These are phyloP conservation scores for Kwoniella sp. DNA, from an alignment of 768 basidiomycete species.

Conservation along the genomic window DNA sequence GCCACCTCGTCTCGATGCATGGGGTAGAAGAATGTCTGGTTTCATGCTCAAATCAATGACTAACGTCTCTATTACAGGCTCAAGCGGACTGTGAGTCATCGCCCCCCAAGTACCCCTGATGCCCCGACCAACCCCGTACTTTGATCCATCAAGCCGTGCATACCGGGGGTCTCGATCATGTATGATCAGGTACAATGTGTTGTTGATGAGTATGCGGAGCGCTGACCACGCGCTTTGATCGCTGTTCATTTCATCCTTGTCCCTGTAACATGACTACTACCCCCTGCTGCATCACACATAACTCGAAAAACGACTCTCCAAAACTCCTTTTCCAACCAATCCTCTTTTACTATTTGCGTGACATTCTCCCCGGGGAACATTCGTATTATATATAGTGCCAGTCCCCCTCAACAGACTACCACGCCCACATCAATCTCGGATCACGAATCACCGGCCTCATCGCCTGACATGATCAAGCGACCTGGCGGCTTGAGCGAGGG, in stretches of 20 bases:
- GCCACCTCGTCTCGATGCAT: conserved; percentile 1
- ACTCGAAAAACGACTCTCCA: background rate
- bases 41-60: conserved; percentile 23
- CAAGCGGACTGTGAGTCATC: conserved; percentile 26
- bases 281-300: background rate
- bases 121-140: background rate
- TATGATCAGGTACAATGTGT: background rate
- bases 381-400: background rate
- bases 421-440: conserved; percentile 36
- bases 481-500: conserved; percentile 45
- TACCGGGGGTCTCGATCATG: background rate
- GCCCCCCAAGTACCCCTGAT: background rate
- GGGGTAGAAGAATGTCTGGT: conserved; percentile 24
- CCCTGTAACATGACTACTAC: conserved; percentile 2
- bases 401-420: conserved; percentile 21
- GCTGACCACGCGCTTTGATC: conserved; percentile 13
- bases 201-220: background rate
- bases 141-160: background rate
- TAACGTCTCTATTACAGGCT: conserved; percentile 14
- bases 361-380: conserved; percentile 11
- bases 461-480: conserved; percentile 23
- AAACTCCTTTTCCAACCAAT: too few species aligned
- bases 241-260: conserved; percentile 5
- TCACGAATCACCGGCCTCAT: conserved; percentile 20
- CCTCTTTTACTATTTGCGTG: conserved; percentile 2